These are phyloP conservation scores for Peterozyma toletana DNA, from an alignment of 805 yeast species.

Conservation along the genomic window DNA sequence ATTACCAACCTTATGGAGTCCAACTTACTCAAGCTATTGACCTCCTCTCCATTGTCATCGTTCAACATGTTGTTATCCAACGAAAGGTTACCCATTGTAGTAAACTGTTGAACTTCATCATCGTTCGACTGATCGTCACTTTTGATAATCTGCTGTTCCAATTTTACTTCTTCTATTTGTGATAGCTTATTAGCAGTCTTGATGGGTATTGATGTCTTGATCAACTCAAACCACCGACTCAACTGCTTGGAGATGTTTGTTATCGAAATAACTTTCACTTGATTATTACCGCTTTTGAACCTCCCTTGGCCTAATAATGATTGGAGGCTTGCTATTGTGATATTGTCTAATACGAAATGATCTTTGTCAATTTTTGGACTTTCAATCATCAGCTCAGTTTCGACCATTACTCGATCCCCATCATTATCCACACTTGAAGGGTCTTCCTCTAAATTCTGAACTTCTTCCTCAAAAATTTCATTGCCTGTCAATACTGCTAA, in stretches of 20 bases:
- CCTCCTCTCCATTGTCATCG: not conserved
- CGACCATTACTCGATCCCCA: constrained; percentile 7
- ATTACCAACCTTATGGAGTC: too few species aligned
- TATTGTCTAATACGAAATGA: not conserved
- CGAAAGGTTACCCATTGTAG: constrained; percentile 5
- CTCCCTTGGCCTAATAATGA: not conserved
- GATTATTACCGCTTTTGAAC: not conserved
- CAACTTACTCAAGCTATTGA: too few species aligned
- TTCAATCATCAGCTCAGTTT: not conserved
- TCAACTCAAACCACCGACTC: constrained; percentile 5
- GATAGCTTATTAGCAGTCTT: constrained; percentile 6
- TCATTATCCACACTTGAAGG: not conserved
- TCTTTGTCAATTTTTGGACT: not conserved
- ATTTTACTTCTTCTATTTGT: constrained; percentile 11
- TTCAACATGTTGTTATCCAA: not conserved
- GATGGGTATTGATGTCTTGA: constrained; percentile 5
- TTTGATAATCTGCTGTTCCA: constrained; percentile 8
- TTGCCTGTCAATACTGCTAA: not conserved
- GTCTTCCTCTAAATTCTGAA: too few species aligned
- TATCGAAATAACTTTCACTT: not conserved
- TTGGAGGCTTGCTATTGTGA: not conserved
- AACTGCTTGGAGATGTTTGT: not conserved
- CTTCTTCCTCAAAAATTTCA: not conserved
- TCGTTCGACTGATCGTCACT: not conserved
- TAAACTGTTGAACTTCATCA: constrained; percentile 6